These are phyloP conservation scores for Emericellopsis atlantica DNA, from an alignment of 2,329 filamentous ascomycete species.

Conservation along the genomic window DNA sequence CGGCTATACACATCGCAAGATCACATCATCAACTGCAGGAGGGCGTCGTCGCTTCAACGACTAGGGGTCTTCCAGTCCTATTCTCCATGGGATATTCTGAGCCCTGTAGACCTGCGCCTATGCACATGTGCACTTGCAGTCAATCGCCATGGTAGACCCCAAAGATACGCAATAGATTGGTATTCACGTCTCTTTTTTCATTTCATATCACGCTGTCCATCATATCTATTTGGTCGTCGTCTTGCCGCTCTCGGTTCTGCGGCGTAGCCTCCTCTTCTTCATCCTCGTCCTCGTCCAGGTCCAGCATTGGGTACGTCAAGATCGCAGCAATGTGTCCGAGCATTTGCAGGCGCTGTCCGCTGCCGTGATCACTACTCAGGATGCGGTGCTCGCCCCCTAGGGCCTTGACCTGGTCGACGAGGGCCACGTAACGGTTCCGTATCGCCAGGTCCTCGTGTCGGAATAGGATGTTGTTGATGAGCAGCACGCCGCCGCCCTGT, in stretches of 20 bases:
- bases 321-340: conserved; percentile 83
- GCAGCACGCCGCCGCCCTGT: conserved; percentile 67
- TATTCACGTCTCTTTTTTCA: background rate
- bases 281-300: conserved; percentile 60
- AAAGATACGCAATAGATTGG: too few species aligned
- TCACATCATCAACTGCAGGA: too few species aligned
- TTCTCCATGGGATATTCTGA: too few species aligned
- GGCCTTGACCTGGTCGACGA: conserved; percentile 80
- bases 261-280: conserved; percentile 19
- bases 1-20: too few species aligned
- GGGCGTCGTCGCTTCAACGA: too few species aligned
- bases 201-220: conserved; percentile 19
- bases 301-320: conserved; percentile 75
- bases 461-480: conserved; percentile 83
- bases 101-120: too few species aligned
- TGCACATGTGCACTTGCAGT: too few species aligned
- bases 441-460: conserved; percentile 66
- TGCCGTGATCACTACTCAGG: conserved; percentile 90
- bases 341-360: conserved; percentile 71
- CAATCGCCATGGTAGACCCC: too few species aligned
- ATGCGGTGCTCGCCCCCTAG: conserved; percentile 80
- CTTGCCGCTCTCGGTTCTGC: conserved; percentile 3
- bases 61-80: too few species aligned
- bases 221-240: conserved; percentile 16
- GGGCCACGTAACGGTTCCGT: conserved; percentile 66